A percentile compares a stretch with the other conserved stretches of the same genome.
Conservation (phyloP, 1,284 basidiomycete genomes). For the Fomitopsis betulina region DNA sequence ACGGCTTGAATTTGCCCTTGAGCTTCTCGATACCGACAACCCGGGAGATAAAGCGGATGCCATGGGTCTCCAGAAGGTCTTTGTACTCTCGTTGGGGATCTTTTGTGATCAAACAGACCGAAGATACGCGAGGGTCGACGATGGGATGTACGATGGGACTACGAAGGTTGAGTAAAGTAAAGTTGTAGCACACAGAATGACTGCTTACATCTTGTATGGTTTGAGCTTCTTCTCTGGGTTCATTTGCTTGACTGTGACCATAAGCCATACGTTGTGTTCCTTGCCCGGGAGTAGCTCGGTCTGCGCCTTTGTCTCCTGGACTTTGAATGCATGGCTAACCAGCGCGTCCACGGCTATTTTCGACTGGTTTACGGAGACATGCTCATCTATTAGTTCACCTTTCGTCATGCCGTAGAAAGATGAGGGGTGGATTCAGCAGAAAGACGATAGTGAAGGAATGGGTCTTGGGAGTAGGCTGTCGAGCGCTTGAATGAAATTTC, state of each 20-base stretch:
- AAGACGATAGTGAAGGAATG: too few species aligned
- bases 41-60: constrained; percentile 85
- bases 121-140: constrained; percentile 73
- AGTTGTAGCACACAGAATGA: not conserved
- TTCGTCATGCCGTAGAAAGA: constrained; percentile 33
- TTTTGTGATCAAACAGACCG: constrained; percentile 90
- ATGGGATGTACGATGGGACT: constrained; percentile 81
- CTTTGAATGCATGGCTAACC: constrained; percentile 61
- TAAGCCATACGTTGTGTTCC: constrained; percentile 84
- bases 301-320: constrained; percentile 61
- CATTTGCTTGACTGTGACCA: constrained; percentile 80
- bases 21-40: constrained; percentile 92
- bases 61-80: constrained; percentile 75
- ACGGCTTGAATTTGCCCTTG: constrained; percentile 91
- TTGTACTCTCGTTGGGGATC: constrained; percentile 97
- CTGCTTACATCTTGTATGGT: constrained; percentile 77
- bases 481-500: not conserved
- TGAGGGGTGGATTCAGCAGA: too few species aligned
- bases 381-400: constrained; percentile 57
- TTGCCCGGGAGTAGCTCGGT: constrained; percentile 74
- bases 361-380: constrained; percentile 71
- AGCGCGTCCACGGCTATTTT: constrained; percentile 76
- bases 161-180: not conserved
- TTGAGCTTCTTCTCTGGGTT: constrained; percentile 74
- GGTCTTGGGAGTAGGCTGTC: too few species aligned